phyloP scores from a whole-genome alignment of 2,329 filamentous ascomycete genomes.

The Fusarium pseudoanthophilum region DNA sequence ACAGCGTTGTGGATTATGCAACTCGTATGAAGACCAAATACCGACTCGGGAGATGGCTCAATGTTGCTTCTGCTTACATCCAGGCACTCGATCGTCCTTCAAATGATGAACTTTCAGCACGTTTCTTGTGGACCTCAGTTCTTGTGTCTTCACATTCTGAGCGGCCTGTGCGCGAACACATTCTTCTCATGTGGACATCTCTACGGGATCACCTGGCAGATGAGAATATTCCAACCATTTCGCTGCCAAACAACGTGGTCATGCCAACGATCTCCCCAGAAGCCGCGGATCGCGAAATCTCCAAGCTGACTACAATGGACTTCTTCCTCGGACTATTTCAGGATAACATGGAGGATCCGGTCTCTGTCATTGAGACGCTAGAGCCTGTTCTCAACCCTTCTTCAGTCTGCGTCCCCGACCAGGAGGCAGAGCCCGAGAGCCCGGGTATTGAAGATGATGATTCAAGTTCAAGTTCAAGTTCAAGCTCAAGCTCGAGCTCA shows the following conservation, averaged over 20 bases:
- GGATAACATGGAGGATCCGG: constrained; percentile 81
- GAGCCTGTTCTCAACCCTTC: constrained; percentile 89
- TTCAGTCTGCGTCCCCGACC: constrained; percentile 58
- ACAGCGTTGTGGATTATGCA: constrained; percentile 61
- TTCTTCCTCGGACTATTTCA: constrained; percentile 94
- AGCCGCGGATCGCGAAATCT: constrained; percentile 91
- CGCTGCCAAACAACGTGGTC: constrained; percentile 83
- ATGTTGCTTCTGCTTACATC: constrained; percentile 60
- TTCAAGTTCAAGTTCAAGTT: constrained; percentile 14
- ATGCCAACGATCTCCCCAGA: constrained; percentile 87
- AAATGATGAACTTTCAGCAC: constrained; percentile 57
- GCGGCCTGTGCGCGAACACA: constrained; percentile 65
- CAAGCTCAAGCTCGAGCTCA: not conserved
- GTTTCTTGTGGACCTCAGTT: constrained; percentile 68
- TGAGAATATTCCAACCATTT: constrained; percentile 58
- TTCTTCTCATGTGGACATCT: constrained; percentile 68
- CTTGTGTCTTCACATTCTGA: constrained; percentile 63
- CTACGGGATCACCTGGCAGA: constrained; percentile 62
- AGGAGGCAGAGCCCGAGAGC: constrained; percentile 15
- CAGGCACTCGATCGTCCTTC: constrained; percentile 49
- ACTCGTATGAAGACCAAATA: constrained; percentile 61
- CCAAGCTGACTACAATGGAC: constrained; percentile 93
- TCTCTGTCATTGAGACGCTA: constrained; percentile 87
- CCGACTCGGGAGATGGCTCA: constrained; percentile 63
- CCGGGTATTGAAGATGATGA: constrained; percentile 35